Base-by-base conservation (phyloP, 129 eudicot genomes). In the Centrapalus pauciflorus region DNA sequence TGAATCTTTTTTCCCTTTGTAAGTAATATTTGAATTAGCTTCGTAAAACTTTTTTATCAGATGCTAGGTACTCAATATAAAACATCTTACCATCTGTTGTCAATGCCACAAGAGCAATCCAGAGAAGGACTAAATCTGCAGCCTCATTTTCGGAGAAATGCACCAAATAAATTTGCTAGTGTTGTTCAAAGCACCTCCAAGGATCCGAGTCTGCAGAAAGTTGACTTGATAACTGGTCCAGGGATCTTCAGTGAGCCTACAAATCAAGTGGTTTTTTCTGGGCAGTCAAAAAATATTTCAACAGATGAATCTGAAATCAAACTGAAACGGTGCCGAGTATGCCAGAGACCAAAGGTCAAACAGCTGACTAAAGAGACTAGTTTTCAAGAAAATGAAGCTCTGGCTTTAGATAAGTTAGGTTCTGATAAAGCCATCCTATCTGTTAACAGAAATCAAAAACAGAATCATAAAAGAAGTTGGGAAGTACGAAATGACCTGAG, bases 321-420 rank as follows among this genome's bases (percentile, higher is more conserved):
- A 46, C 57, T 52, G 55, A 82, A 74, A 70, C 68, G 81, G 3
- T 82, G 81, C 19, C 68, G 66, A 5, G 69, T 75, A 66, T 74
- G 83, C 73, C 75, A 21, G n/a, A 48, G 20, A 71, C 68, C 73
- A 34, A 74, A 38, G 50, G 49, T 69, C 50, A 82, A 70, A 38
- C 79, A 78, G 76, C 24, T 65, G 72, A 82, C 70, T 21, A 55
- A 51, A 45, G 74, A 82, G 43, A 3, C 12, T 2, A 61, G 66
- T 11, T 2, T 58, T 63, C 63, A 30, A 37, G 69, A 55, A 5
- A 35, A 49, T 29, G 69, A 46, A 25, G 61, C 48, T 49, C 45
- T 29, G 41, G 69, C 51, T 67, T 45, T 40, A 29, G 41, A 17
- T 11, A 66, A 46, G 32, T 27, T 62, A 48, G 8, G 27, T 12